phyloP scores from a whole-genome alignment of 768 basidiomycete species.

The Gymnopilus dilepis region DNA sequence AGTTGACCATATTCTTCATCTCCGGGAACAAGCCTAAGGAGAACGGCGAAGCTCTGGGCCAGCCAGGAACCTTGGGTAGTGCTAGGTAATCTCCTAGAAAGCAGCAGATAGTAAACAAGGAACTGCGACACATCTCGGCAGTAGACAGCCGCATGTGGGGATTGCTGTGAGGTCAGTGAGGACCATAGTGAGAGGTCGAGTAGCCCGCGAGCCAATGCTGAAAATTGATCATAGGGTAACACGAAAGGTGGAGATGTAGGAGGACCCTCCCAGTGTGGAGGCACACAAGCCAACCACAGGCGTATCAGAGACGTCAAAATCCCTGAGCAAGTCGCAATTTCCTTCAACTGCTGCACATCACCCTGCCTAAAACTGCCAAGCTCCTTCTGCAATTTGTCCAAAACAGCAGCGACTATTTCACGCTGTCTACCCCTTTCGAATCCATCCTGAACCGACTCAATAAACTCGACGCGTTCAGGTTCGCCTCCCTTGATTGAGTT shows the following conservation, averaged over 20 bases:
- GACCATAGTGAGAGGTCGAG: conserved; percentile 60
- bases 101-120: conserved; percentile 56
- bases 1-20: conserved; percentile 67
- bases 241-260: conserved; percentile 60
- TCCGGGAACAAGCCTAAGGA: conserved; percentile 66
- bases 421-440: conserved; percentile 48
- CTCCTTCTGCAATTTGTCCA: conserved; percentile 38
- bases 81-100: conserved; percentile 63
- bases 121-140: conserved; percentile 61
- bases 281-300: conserved; percentile 68
- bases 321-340: conserved; percentile 39
- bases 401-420: conserved; percentile 39
- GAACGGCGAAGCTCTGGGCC: conserved; percentile 64
- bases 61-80: conserved; percentile 67
- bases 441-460: conserved; percentile 40
- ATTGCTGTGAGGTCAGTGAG: conserved; percentile 27
- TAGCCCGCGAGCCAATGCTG: conserved; percentile 54
- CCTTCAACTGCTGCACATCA: conserved; percentile 27
- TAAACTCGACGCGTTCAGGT: conserved; percentile 53
- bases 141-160: conserved; percentile 36
- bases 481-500: conserved; percentile 75
- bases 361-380: conserved; percentile 29
- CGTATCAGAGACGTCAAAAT: conserved; percentile 56
- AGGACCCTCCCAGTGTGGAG: conserved; percentile 43
- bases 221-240: conserved; percentile 63